Conservation (phyloP, 495 filamentous ascomycete genomes). For the Podospora pseudopauciseta region DNA sequence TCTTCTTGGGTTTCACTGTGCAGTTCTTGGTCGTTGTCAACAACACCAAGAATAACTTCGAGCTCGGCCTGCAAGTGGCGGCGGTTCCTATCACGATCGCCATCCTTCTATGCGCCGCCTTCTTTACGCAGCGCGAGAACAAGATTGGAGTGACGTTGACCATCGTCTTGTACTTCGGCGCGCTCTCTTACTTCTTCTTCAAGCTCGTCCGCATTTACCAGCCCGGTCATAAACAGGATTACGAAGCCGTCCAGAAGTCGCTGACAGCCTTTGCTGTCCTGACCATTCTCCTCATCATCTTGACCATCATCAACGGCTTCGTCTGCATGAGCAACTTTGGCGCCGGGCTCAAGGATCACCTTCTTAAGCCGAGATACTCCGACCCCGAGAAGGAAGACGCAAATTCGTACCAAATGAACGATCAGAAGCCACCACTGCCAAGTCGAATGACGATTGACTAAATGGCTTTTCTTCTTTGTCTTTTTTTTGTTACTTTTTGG, state of each 20-base stretch:
- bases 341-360: constrained; percentile 83
- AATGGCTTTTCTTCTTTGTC: constrained; percentile 4
- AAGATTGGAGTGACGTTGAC: constrained; percentile 69
- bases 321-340: constrained; percentile 88
- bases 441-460: constrained; percentile 90
- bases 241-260: constrained; percentile 68
- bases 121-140: constrained; percentile 78
- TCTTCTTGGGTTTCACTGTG: constrained; percentile 97
- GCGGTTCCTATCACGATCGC: constrained; percentile 87
- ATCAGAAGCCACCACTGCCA: constrained; percentile 57
- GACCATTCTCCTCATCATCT: constrained; percentile 79
- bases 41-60: constrained; percentile 54
- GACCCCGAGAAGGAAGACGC: constrained; percentile 68
- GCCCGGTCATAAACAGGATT: constrained; percentile 47
- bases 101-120: constrained; percentile 80
- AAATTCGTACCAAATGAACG: constrained; percentile 65
- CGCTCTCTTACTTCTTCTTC: constrained; percentile 94
- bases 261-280: constrained; percentile 93
- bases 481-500: not conserved
- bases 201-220: constrained; percentile 95
- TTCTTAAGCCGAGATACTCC: constrained; percentile 58
- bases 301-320: constrained; percentile 85
- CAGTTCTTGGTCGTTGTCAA: constrained; percentile 94
- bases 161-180: constrained; percentile 85
- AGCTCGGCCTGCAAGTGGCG: constrained; percentile 81